Percentiles rank a stretch among this genome's conserved stretches.
Evolutionary conservation across 345 rosid species (phyloP).

Genomic region (Heritiera fomes): DNA sequence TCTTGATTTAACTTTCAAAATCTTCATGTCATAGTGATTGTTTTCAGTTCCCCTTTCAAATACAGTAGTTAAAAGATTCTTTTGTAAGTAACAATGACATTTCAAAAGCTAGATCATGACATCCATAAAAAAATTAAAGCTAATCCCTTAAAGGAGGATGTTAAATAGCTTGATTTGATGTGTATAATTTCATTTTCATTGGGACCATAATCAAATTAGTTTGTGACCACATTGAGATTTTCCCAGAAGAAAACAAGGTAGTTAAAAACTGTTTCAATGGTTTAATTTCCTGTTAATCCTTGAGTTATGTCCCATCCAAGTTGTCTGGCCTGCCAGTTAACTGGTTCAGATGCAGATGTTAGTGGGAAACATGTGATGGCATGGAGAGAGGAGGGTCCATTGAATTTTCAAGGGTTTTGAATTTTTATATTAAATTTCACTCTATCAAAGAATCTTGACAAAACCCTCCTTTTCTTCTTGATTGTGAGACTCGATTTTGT

Average conservation of each 20-base stretch:
- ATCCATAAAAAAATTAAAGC: not conserved
- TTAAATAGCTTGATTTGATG: slow-evolving; percentile 32
- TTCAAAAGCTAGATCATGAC: slow-evolving; percentile 26
- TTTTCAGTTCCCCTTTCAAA: not conserved
- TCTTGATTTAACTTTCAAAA: slow-evolving; percentile 9
- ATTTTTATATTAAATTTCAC: not conserved
- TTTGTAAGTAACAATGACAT: not conserved
- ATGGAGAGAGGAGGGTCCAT: slow-evolving; percentile 46
- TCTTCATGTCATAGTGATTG: not conserved
- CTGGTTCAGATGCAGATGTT: slow-evolving; percentile 43
- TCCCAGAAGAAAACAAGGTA: not conserved
- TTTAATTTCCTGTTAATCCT: slow-evolving; percentile 15
- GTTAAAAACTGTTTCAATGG: slow-evolving; percentile 17
- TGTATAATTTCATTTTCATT: slow-evolving; percentile 23
- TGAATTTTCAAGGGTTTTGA: not conserved
- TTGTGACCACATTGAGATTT: not conserved
- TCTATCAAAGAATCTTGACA: not conserved
- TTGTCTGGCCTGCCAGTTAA: slow-evolving; percentile 42
- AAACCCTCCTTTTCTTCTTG: not conserved
- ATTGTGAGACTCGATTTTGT: not conserved
- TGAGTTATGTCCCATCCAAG: slow-evolving; percentile 40
- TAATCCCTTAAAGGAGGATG: not conserved
- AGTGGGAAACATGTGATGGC: slow-evolving; percentile 60
- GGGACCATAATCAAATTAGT: not conserved
- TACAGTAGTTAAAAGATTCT: not conserved